These are phyloP conservation scores for Fusarium beomiforme DNA, from an alignment of 2,329 filamentous ascomycete species.

Conservation along the genomic window DNA sequence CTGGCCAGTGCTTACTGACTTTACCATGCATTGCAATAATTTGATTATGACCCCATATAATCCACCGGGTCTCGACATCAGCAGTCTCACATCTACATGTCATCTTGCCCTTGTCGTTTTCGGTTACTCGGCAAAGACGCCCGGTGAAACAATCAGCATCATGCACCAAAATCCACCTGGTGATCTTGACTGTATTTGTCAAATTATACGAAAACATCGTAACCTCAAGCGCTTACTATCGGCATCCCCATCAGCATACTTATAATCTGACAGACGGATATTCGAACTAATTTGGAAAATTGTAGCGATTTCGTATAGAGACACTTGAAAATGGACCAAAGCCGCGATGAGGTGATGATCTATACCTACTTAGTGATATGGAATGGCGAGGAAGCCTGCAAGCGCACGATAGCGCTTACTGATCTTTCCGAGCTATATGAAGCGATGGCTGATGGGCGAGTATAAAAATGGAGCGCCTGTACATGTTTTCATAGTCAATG, in stretches of 20 bases:
- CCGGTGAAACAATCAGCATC: neutral
- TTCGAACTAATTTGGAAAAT: no score
- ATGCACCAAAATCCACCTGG: no score
- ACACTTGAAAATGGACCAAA: no score
- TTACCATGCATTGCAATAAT: no score
- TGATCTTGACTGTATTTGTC: neutral
- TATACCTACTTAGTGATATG: neutral
- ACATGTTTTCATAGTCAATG: no score
- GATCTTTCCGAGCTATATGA: neutral
- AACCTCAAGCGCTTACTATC: neutral
- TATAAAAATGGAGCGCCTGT: neutral
- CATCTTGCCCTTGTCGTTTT: no score
- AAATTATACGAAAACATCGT: neutral
- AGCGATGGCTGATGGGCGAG: neutral
- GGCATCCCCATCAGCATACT: neutral
- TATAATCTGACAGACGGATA: no score
- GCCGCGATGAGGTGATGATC: neutral
- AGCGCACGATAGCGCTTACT: neutral
- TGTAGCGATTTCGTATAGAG: no score
- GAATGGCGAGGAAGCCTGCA: neutral
- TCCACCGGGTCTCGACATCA: no score
- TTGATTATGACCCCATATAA: no score
- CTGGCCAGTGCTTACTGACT: neutral
- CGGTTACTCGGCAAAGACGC: neutral
- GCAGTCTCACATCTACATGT: no score